Evolutionary conservation across 1,284 basidiomycete species (phyloP), one percentile per base, ranked within the genome.

Genomic region (Ustilago cynodontis): DNA sequence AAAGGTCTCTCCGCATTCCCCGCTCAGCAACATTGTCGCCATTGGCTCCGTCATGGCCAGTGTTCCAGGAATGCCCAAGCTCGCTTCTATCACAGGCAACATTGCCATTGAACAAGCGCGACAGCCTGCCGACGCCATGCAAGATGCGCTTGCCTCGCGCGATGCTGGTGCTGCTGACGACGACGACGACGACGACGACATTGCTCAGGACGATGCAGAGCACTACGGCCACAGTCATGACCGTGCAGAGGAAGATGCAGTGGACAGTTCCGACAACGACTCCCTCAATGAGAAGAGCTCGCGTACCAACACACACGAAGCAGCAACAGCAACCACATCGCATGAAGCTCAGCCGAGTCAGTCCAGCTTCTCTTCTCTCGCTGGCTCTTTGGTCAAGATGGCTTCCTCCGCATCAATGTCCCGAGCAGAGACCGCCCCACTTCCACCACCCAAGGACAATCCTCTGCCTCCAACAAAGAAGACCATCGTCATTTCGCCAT

Each of bases 91-190:
- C 26, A 90, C 92, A 80, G 95, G 95, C 4, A 88, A 92, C 74
- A 92, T 97, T 57, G 93, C 94, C 0, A 88, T 99, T 57, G 93
- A 94, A 76, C 96, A 99, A 86, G 94, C 74, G 3, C 89, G 94
- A 71, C 87, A 89, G 66, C 85, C 86, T 31, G 78, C 83, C 24
- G 86, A 87, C 29, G 64, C 65, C 24, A 71, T 67, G 35, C 62
- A 77, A 50, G 54, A 59, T 45, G 71, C 68, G 2, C 54, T 77
- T 8, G 71, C 69, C 43, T 53, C 56, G 6, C 62, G 69, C 26
- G 65, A 60, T n/a, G 45, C 39, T 31, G 61, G 87, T 87, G 28
- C 86, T 86, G 29, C 88, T 87, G 33, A 89, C 89, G 51, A 87
- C 87, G 29, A 88, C 87, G 33, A 89, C 89, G 51, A 87, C 87